Evolutionary conservation across 352 stramenopile genomes (phyloP).

Genomic region (Phytophthora europaea): DNA sequence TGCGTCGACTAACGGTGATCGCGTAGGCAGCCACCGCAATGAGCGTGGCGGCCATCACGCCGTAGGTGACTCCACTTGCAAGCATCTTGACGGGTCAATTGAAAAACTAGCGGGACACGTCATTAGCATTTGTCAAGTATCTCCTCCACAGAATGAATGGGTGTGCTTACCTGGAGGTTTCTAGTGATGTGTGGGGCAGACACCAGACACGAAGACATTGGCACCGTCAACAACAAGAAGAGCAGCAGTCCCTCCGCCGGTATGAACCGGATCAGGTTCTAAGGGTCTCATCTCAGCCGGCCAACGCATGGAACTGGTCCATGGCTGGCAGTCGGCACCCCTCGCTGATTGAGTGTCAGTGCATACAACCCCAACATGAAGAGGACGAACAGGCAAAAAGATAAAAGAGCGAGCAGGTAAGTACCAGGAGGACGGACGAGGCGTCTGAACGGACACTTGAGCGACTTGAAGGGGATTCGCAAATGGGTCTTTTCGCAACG

Average conservation of each 20-base stretch:
- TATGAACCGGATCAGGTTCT: constrained; percentile 75
- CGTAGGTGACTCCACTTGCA: constrained; percentile 55
- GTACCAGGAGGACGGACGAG: constrained; percentile 23
- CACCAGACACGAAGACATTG: constrained; percentile 28
- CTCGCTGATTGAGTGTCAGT: constrained; percentile 68
- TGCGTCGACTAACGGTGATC: constrained; percentile 65
- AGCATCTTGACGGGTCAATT: constrained; percentile 48
- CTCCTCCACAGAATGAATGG: not conserved
- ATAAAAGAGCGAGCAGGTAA: not conserved
- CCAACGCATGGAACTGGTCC: constrained; percentile 57
- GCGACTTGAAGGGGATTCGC: constrained; percentile 2
- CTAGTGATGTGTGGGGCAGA: not conserved
- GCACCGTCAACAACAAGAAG: constrained; percentile 42
- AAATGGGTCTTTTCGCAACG: constrained; percentile 10
- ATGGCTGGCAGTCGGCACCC: constrained; percentile 62
- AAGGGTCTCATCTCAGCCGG: constrained; percentile 74
- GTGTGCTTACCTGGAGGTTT: constrained; percentile 22
- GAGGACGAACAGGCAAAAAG: constrained; percentile 13
- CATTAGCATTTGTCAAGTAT: not conserved
- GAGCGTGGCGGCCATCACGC: constrained; percentile 71
- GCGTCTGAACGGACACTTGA: not conserved
- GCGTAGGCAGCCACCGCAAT: constrained; percentile 70
- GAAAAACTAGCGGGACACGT: not conserved
- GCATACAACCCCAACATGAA: constrained; percentile 21
- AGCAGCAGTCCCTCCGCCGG: constrained; percentile 70